A percentile compares a stretch with the other conserved stretches of the same genome.
Conservation (phyloP, 116 monocot genomes). For the Thalassia testudinum region DNA sequence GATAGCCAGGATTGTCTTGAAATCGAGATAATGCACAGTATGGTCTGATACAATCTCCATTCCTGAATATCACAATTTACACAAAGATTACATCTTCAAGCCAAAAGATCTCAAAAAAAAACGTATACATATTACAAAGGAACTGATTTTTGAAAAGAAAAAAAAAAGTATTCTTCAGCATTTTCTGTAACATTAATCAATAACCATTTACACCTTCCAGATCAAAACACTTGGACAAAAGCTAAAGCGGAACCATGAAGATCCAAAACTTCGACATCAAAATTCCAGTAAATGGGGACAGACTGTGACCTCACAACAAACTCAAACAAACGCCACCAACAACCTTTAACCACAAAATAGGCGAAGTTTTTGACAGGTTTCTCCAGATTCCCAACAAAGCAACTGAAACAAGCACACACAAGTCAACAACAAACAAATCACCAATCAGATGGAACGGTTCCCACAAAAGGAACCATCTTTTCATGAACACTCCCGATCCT, state of each 20-base stretch:
- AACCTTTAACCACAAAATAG: too few relatives aligned
- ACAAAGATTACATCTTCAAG: too few relatives aligned
- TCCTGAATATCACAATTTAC: constrained; percentile 2
- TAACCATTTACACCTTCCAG: not conserved
- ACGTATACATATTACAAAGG: not conserved
- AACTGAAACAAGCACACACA: not conserved
- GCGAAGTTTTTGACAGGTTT: too few relatives aligned
- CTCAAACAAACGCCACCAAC: too few relatives aligned
- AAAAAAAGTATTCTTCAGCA: not conserved
- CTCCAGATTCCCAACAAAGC: too few relatives aligned
- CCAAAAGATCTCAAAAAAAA: not conserved
- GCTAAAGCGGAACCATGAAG: not conserved
- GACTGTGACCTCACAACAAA: too few relatives aligned
- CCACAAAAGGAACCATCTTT: not conserved
- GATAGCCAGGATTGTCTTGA: constrained; percentile 31
- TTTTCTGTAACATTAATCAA: not conserved
- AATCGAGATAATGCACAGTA: constrained; percentile 29
- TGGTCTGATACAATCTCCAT: not conserved
- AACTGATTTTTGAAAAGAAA: not conserved
- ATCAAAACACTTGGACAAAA: not conserved
- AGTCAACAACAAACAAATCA: not conserved
- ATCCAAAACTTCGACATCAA: not conserved
- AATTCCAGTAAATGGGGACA: not conserved
- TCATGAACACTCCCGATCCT: not conserved
- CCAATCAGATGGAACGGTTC: not conserved